Evolutionary conservation across 306 rosid genomes (phyloP), one percentile per base, ranked within the genome.

Genomic region (Inga laurina): DNA sequence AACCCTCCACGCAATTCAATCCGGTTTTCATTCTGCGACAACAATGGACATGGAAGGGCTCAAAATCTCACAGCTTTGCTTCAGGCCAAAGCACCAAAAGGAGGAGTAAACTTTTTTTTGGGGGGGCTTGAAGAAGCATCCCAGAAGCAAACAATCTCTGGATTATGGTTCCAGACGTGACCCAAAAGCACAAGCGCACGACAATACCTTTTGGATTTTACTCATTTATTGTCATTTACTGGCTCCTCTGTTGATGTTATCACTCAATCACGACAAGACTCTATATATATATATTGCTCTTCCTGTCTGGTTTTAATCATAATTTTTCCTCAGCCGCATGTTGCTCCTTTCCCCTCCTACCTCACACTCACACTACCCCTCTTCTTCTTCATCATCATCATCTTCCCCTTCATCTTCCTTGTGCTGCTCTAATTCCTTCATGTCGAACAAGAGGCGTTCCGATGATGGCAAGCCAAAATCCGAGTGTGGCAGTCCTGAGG

Each of bases 391-490:
- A 3, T 35, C 35, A 34, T 34, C 35, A 2, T 34, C 37, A 3
- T 21, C 64, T n/a, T 21, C 64, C 1, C n/a, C 16, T 68, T 65
- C 66, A 4, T 10, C 65, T 10, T 57, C 32, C 27, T 21, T 61
- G 45, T 76, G 35, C 30, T 14, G 67, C 73, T 45, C 69, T 22
- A 12, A 59, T 75, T 82, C 77, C 72, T 51, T 77, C 88, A 93
- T 93, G 98, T 94, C 98, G 79, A 94, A 89, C 86, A 93, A 93
- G 89, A 85, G 98, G 84, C 90, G 90, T 77, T 89, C 91, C 5
- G 98, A 94, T 44, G 97, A 94, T n/a, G 90, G 83, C 64, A 91
- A 88, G 79, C 84, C 81, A 73, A 84, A 84, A 37, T 78, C 91
- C 9, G 95, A 88, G 5, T 83, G 85, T 75, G 76, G 70, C 21